These are phyloP conservation scores for Trichoderma guizhouense DNA, from an alignment of 2,329 filamentous ascomycete genomes.

Conservation along the genomic window DNA sequence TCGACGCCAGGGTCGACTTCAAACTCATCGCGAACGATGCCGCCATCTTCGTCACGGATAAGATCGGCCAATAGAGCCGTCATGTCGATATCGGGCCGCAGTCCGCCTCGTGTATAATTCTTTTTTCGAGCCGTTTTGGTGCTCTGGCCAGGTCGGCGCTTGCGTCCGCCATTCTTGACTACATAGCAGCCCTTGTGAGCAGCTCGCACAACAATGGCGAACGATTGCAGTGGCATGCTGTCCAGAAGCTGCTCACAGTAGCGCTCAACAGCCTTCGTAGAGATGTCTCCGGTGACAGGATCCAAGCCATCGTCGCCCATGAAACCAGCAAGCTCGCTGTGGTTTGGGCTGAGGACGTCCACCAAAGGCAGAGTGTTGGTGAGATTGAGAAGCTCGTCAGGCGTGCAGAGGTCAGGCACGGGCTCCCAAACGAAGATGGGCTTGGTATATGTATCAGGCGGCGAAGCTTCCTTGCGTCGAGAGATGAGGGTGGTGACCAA, in stretches of 20 bases:
- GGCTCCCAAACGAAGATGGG: conserved; percentile 93
- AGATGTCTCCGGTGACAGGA: conserved; percentile 52
- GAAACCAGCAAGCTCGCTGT: conserved; percentile 81
- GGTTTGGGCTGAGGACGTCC: conserved; percentile 74
- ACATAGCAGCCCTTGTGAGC: conserved; percentile 71
- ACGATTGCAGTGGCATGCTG: conserved; percentile 62
- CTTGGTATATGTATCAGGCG: conserved; percentile 41
- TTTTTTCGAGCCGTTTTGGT: conserved; percentile 36
- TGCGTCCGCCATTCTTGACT: conserved; percentile 55
- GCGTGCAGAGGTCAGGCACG: conserved; percentile 80
- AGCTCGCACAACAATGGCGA: conserved; percentile 65
- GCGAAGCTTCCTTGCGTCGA: conserved; percentile 45
- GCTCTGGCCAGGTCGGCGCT: conserved; percentile 34
- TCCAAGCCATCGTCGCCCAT: conserved; percentile 63
- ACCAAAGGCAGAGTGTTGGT: conserved; percentile 60
- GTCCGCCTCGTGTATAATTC: conserved; percentile 46
- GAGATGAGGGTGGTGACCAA: conserved; percentile 69
- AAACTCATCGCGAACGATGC: conserved; percentile 55
- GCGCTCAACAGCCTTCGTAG: conserved; percentile 51
- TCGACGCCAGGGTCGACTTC: conserved; percentile 63
- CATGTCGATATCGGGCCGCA: conserved; percentile 61
- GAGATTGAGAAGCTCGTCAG: conserved; percentile 62
- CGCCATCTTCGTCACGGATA: conserved; percentile 50
- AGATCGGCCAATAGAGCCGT: conserved; percentile 58
- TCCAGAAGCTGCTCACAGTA: conserved; percentile 61